Base-by-base conservation (phyloP, 345 rosid genomes). In the Salix arbutifolia region DNA sequence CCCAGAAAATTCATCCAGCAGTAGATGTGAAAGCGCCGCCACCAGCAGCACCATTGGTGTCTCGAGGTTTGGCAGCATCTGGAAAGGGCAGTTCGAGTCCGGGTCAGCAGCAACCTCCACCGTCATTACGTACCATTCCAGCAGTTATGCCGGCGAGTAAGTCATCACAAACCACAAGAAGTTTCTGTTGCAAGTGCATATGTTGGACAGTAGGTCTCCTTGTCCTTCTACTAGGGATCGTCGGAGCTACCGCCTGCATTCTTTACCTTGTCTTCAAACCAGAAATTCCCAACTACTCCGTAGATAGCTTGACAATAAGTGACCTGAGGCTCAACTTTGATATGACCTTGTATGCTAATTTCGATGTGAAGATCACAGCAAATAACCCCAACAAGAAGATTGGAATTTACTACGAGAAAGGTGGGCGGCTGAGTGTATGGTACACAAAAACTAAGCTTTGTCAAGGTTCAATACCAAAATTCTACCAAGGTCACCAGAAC, bases 401-500 rank as follows among this genome's bases (percentile, higher is more conserved):
- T 1, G 97, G 97, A 65, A 90, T 94, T 8, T 91, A 87, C 78
- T 92, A 92, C 72, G 92, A 87, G 83, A 85, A 87, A 69, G 97
- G 92, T 31, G 91, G 97, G 2, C 79, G 37, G 40, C 66, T 92
- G 14, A 87, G 88, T 28, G 95, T 94, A 9, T 92, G 94, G 98
- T 89, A 91, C 79, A 65, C 74, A 10, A 82, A 84, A 48, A 81
- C 88, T n/a, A 82, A 80, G 83, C 90, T 94, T 0, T 92, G 98
- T 38, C 81, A 84, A 74, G 98, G 98, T 16, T 76, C 91, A 5
- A 76, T 94, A 66, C 97, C 98, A 2, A 88, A 33, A 80, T 92
- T 94, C 90, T 90, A 92, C 79, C 97, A 94, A 75, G 95, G 97
- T 18, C 90, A 92, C 77, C 85, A 58, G 42, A 94, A 94, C 73